Percentiles rank a stretch among this genome's conserved stretches.
Evolutionary conservation across 2,329 filamentous ascomycete genomes (phyloP).

Genomic region (Aureobasidium vineae): DNA sequence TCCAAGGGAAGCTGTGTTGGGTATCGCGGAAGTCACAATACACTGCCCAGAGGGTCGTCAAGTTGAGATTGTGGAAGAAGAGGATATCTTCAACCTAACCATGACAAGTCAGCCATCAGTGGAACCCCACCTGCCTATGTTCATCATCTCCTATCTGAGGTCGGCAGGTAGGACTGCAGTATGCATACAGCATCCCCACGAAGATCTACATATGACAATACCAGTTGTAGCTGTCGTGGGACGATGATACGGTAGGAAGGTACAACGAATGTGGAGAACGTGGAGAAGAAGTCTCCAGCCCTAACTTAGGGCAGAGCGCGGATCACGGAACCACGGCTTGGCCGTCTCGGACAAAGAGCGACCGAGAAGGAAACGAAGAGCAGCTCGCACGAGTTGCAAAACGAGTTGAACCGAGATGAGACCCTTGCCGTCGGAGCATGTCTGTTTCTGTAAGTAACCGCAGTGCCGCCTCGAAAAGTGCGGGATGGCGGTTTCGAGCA

Average conservation of each 20-base stretch:
- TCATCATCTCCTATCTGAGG: background rate
- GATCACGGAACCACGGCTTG: background rate
- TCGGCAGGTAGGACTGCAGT: background rate
- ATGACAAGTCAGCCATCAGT: background rate
- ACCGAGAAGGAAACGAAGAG: slow-evolving; percentile 2
- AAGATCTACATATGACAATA: background rate
- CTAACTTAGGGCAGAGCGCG: background rate
- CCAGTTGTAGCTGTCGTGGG: background rate
- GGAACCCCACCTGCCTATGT: background rate
- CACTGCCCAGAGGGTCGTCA: background rate
- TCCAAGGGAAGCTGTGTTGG: background rate
- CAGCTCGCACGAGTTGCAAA: background rate
- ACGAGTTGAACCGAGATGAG: slow-evolving; percentile 20
- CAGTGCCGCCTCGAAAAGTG: background rate
- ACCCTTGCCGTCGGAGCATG: background rate
- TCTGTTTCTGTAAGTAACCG: background rate
- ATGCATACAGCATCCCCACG: background rate
- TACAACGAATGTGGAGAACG: slow-evolving; percentile 1
- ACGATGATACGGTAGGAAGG: background rate
- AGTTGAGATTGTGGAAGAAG: background rate
- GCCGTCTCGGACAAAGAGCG: background rate
- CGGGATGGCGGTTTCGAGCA: background rate
- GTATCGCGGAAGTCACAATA: background rate
- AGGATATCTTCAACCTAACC: too few relatives aligned
- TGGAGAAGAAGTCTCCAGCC: background rate